Evolutionary conservation across 1,284 basidiomycete genomes (phyloP), one percentile per base, ranked within the genome.

Genomic region (Puccinia brachypodii): DNA sequence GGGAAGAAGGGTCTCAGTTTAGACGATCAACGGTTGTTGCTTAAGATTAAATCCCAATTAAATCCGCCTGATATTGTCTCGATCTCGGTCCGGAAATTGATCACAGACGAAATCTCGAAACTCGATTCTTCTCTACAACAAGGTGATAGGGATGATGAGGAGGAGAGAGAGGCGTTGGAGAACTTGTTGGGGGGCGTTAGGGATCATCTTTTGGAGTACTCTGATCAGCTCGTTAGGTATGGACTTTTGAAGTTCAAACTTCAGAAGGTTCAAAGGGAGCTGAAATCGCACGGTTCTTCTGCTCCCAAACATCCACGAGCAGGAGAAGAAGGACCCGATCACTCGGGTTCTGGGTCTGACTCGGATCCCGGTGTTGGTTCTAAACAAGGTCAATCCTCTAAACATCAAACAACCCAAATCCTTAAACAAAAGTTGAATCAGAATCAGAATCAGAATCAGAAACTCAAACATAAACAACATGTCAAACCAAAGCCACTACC

Each of bases 31-130:
- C 38, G 47, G n/a, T n/a, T 80, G 14, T 42, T 72, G 8, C 42
- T 64, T 11, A 80, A 73, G 58, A 80, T 80, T 13, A 80, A 73
- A n/a, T 73, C 56, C 53, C 78, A 80, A 64, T 60, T 80, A 22
- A 80, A 72, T 60, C 78, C 78, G n/a, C 53, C 78, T 28, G 78
- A 80, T 42, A 73, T 80, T 13, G 60, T 80, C 11, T 80, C 50
- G 38, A 80, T 80, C 19, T 80, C 78, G 16, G 64, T 80, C 44
- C 50, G 68, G 16, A 80, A 80, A 40, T 44, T 80, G 56, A 62
- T 80, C n/a, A 31, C 72, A 80, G 78, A 80, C 60, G 78, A 80
- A n/a, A 71, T 80, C 38, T 25, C 62, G 4, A 80, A 62, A 53
- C 16, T 80, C 1, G 66, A 72, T 71, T 3, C 25, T 31, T 3